A percentile compares a stretch with the other conserved stretches of the same genome.
phyloP scores from a whole-genome alignment of 2,329 filamentous ascomycete genomes.

The Aspergillus floridensis region DNA sequence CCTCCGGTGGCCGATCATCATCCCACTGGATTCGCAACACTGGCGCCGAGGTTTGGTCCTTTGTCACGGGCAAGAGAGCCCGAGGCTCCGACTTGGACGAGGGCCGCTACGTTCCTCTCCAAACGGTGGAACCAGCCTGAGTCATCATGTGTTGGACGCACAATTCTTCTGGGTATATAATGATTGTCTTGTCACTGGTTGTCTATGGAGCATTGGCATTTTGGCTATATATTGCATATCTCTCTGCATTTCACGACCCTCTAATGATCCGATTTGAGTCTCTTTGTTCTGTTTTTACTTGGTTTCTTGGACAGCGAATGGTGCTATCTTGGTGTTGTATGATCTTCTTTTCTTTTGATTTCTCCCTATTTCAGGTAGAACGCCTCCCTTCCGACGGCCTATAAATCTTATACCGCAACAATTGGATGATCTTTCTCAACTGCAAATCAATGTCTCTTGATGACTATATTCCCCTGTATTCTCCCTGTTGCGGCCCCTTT shows the following conservation, averaged over 20 bases:
- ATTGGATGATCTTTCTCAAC: not conserved
- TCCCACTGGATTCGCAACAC: conserved; percentile 20
- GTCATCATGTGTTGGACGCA: conserved; percentile 9
- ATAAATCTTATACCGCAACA: not conserved
- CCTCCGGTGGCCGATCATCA: conserved; percentile 15
- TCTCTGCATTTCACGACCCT: not conserved
- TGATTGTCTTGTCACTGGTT: conserved; percentile 6
- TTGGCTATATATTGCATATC: not conserved
- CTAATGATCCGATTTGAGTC: not conserved
- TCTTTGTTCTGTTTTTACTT: too few relatives aligned
- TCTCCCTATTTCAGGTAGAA: not conserved
- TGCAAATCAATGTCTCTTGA: too few relatives aligned
- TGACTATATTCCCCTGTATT: too few relatives aligned
- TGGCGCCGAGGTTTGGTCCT: conserved; percentile 27
- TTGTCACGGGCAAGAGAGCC: conserved; percentile 27
- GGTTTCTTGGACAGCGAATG: not conserved
- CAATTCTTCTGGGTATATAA: not conserved
- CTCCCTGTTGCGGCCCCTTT: too few relatives aligned
- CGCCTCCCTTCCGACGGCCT: not conserved
- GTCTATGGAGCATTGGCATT: not conserved
- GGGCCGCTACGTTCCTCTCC: conserved; percentile 45
- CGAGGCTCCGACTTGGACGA: conserved; percentile 31
- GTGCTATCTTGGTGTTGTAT: not conserved
- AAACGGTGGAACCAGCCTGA: conserved; percentile 42
- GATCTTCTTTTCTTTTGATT: not conserved